Conservation (phyloP, 1,284 basidiomycete genomes). For the Fomitopsis schrenkii region DNA sequence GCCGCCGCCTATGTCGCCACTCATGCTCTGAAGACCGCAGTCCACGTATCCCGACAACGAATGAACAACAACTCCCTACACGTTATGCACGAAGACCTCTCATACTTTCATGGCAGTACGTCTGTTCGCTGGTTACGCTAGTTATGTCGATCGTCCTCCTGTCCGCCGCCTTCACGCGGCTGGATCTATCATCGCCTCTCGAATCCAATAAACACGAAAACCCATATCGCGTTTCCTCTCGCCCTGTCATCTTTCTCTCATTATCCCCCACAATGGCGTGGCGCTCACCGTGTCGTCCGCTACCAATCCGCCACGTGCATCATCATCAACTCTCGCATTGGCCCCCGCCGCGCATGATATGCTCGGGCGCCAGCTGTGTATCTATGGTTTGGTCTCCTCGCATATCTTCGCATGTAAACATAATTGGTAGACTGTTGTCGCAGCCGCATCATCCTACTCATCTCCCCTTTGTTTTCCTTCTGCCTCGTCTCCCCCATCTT, state of each 20-base stretch:
- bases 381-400: constrained; percentile 2
- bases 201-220: neutral
- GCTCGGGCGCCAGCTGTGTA: constrained; percentile 4
- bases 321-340: neutral
- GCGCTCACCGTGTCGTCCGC: neutral
- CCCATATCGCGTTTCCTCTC: neutral
- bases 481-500: neutral
- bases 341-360: neutral
- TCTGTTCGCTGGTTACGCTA: constrained; percentile 19
- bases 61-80: constrained; percentile 11
- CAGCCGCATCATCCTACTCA: neutral
- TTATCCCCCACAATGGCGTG: neutral
- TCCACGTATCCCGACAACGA: constrained; percentile 11
- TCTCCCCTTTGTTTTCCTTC: neutral
- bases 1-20: constrained; percentile 5
- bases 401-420: constrained; percentile 2
- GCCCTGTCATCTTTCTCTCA: neutral
- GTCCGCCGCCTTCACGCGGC: neutral
- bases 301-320: neutral
- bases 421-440: neutral
- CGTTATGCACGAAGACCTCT: constrained; percentile 3
- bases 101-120: constrained; percentile 7
- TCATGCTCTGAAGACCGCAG: constrained; percentile 2
- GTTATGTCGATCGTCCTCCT: constrained; percentile 14
- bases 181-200: neutral